phyloP scores from a whole-genome alignment of 441 rosid species.

The Adansonia rubrostipa region DNA sequence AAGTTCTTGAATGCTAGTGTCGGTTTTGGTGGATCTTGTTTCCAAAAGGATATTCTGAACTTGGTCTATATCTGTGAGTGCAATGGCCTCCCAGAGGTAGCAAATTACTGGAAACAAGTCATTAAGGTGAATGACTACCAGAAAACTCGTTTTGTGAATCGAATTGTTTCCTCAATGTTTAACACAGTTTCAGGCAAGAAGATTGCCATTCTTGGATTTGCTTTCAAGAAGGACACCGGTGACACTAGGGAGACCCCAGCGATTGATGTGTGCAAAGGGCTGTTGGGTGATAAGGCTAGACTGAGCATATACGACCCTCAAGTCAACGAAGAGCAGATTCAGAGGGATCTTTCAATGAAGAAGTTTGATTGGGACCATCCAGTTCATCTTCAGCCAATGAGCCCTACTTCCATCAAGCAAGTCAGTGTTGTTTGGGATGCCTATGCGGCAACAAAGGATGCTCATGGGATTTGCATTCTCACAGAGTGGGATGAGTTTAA shows the following conservation, averaged over 20 bases:
- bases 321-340: slow-evolving; percentile 62
- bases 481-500: slow-evolving; percentile 71
- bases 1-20: slow-evolving; percentile 67
- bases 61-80: slow-evolving; percentile 66
- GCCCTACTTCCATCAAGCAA: slow-evolving; percentile 46
- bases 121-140: slow-evolving; percentile 70
- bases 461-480: slow-evolving; percentile 61
- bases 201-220: slow-evolving; percentile 61
- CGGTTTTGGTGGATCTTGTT: slow-evolving; percentile 73
- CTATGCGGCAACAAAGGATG: slow-evolving; percentile 58
- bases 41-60: slow-evolving; percentile 66
- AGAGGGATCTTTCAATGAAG: slow-evolving; percentile 58
- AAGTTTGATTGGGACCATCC: slow-evolving; percentile 73
- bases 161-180: slow-evolving; percentile 63
- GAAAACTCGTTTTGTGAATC: slow-evolving; percentile 60
- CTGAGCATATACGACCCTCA: slow-evolving; percentile 65
- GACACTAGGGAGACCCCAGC: slow-evolving; percentile 76
- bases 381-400: slow-evolving; percentile 46
- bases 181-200: slow-evolving; percentile 63
- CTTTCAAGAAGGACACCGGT: slow-evolving; percentile 73
- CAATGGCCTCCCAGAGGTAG: slow-evolving; percentile 67
- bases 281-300: slow-evolving; percentile 57
- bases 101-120: slow-evolving; percentile 76
- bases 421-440: slow-evolving; percentile 53
- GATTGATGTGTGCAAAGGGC: slow-evolving; percentile 67